Percentiles rank a stretch among this genome's conserved stretches.
These are phyloP conservation scores for Centrapalus pauciflorus DNA, from an alignment of 129 eudicot genomes.

Conservation along the genomic window DNA sequence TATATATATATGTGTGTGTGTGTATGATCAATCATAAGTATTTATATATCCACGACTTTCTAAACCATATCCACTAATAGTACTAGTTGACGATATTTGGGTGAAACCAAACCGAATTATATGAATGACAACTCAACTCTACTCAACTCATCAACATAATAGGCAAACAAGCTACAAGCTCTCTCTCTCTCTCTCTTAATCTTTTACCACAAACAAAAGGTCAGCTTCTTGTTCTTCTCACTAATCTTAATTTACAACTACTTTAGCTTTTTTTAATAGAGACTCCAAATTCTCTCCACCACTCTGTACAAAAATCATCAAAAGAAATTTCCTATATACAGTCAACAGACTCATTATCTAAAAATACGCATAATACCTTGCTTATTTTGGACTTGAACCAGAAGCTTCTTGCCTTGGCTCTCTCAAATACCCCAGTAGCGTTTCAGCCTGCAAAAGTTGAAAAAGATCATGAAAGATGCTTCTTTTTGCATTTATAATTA, in stretches of 20 bases:
- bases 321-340: slow-evolving; percentile 42
- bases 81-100: neutral
- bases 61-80: neutral
- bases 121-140: slow-evolving; percentile 22
- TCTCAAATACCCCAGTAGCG: slow-evolving; percentile 65
- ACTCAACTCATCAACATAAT: slow-evolving; percentile 27
- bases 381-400: slow-evolving; percentile 62
- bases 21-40: neutral
- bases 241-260: slow-evolving; percentile 33
- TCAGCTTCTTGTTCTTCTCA: slow-evolving; percentile 28
- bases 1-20: neutral
- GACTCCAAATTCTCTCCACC: slow-evolving; percentile 37
- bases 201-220: slow-evolving; percentile 29
- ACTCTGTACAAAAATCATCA: slow-evolving; percentile 60
- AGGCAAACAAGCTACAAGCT: slow-evolving; percentile 25
- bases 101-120: slow-evolving; percentile 20
- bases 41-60: no score
- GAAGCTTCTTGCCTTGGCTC: slow-evolving; percentile 91
- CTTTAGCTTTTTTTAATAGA: slow-evolving; percentile 9
- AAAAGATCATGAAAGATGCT: neutral
- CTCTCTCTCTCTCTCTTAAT: no score
- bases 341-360: slow-evolving; percentile 28
- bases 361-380: slow-evolving; percentile 24
- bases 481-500: neutral
- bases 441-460: slow-evolving; percentile 64